Evolutionary conservation across 2,329 filamentous ascomycete genomes (phyloP).

Genomic region (Paecilomyces sp.): DNA sequence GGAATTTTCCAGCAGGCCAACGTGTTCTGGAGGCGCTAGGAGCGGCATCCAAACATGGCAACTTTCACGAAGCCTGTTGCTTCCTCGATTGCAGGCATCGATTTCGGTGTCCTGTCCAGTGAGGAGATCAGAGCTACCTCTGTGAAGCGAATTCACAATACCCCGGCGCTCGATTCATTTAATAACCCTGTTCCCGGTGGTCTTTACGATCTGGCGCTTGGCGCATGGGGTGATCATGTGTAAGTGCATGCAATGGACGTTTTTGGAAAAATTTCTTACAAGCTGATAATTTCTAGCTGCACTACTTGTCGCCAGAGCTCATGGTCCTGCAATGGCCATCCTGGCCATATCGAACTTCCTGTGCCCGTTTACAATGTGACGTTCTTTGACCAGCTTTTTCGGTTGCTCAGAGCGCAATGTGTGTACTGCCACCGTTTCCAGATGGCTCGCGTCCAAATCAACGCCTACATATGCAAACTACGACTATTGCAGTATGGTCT

Average conservation of each 20-base stretch:
- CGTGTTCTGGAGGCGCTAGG: slow-evolving; percentile 26
- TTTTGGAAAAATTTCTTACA: slow-evolving; percentile 1
- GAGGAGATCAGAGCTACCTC: slow-evolving; percentile 83
- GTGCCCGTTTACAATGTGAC: slow-evolving; percentile 93
- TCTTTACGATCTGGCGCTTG: slow-evolving; percentile 85
- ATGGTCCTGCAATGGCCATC: slow-evolving; percentile 80
- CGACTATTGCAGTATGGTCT: slow-evolving; percentile 79
- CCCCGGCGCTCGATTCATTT: slow-evolving; percentile 87
- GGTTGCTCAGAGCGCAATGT: slow-evolving; percentile 79
- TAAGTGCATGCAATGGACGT: slow-evolving; percentile 40
- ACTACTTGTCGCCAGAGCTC: slow-evolving; percentile 83
- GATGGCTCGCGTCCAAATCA: slow-evolving; percentile 67
- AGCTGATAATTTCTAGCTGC: slow-evolving; percentile 54
- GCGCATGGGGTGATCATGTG: slow-evolving; percentile 80
- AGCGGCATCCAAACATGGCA: slow-evolving; percentile 35
- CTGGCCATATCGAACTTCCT: slow-evolving; percentile 90
- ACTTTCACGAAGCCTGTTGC: slow-evolving; percentile 64
- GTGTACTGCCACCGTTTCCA: slow-evolving; percentile 84
- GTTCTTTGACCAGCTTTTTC: slow-evolving; percentile 86
- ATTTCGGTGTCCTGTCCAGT: slow-evolving; percentile 77
- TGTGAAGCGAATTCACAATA: slow-evolving; percentile 88
- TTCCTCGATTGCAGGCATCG: slow-evolving; percentile 76
- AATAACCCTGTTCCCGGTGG: slow-evolving; percentile 84
- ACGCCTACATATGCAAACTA: slow-evolving; percentile 76
- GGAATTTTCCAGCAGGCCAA: slow-evolving; percentile 16